These are phyloP conservation scores for Babesia gibsoni DNA, from an alignment of 169 alveolate species.

Conservation along the genomic window DNA sequence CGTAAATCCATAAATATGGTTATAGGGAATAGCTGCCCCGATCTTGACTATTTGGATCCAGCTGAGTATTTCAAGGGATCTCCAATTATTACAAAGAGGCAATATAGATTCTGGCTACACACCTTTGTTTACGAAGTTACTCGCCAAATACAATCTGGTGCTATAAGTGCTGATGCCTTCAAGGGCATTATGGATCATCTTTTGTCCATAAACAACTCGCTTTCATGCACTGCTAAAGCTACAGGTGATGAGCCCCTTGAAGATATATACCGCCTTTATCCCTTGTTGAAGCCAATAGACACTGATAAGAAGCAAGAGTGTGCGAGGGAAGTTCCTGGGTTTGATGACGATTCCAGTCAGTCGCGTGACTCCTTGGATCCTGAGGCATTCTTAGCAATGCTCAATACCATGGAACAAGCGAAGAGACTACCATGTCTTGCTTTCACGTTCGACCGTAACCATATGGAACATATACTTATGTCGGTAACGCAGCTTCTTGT, in stretches of 20 bases:
- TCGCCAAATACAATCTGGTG: slow-evolving; percentile 35
- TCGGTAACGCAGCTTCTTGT: slow-evolving; percentile 70
- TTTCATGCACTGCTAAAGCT: slow-evolving; percentile 4
- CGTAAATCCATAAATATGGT: background rate
- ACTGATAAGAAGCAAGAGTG: background rate
- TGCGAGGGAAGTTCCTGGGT: background rate
- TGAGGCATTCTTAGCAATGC: slow-evolving; percentile 65
- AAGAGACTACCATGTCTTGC: slow-evolving; percentile 84
- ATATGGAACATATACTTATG: slow-evolving; percentile 75
- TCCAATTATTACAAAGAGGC: slow-evolving; percentile 77
- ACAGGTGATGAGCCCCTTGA: slow-evolving; percentile 16
- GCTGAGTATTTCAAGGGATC: slow-evolving; percentile 69
- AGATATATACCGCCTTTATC: slow-evolving; percentile 10
- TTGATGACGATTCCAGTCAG: background rate
- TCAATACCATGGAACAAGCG: slow-evolving; percentile 73
- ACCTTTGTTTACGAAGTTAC: slow-evolving; percentile 36
- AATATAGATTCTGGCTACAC: slow-evolving; percentile 67
- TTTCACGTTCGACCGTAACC: slow-evolving; percentile 81
- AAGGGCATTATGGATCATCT: slow-evolving; percentile 8
- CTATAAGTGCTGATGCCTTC: slow-evolving; percentile 10
- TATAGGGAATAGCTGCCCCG: background rate
- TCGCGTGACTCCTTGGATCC: slow-evolving; percentile 66
- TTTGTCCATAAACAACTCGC: slow-evolving; percentile 9
- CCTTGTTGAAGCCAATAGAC: slow-evolving; percentile 13
- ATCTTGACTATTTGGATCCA: slow-evolving; percentile 60